Evolutionary conservation across 2,329 filamentous ascomycete genomes (phyloP).

Genomic region (Chaetomiaceae sp.): DNA sequence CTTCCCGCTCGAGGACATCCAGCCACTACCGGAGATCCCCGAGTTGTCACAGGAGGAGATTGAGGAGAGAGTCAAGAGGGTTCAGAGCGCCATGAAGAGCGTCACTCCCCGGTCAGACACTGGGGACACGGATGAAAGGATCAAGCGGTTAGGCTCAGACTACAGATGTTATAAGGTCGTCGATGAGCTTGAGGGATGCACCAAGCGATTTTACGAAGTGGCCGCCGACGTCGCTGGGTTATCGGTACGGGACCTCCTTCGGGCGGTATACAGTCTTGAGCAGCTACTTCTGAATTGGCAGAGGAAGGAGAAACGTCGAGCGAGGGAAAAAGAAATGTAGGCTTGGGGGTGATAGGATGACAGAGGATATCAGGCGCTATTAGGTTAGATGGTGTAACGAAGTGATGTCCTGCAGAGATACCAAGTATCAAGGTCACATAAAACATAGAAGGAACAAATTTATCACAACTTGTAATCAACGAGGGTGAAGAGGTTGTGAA

Average conservation of each 20-base stretch:
- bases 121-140: not conserved
- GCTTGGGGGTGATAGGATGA: not conserved
- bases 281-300: conserved; percentile 35
- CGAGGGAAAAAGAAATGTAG: conserved; percentile 53
- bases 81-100: conserved; percentile 27
- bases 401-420: no score
- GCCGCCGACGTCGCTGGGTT: conserved; percentile 39
- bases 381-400: no score
- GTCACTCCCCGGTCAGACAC: conserved; percentile 18
- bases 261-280: conserved; percentile 37
- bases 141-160: conserved; percentile 32
- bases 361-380: not conserved
- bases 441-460: no score
- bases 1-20: conserved; percentile 21
- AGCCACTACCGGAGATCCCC: conserved; percentile 4
- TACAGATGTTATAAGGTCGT: conserved; percentile 36
- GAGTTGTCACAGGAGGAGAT: conserved; percentile 27
- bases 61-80: conserved; percentile 23
- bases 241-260: conserved; percentile 33
- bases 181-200: conserved; percentile 38
- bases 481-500: no score
- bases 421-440: no score
- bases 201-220: conserved; percentile 40
- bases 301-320: conserved; percentile 24
- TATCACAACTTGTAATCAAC: no score